Percentiles rank a stretch among this genome's conserved stretches.
Conservation (phyloP, 805 yeast genomes). For the Schizosaccharomyces octosporus region DNA sequence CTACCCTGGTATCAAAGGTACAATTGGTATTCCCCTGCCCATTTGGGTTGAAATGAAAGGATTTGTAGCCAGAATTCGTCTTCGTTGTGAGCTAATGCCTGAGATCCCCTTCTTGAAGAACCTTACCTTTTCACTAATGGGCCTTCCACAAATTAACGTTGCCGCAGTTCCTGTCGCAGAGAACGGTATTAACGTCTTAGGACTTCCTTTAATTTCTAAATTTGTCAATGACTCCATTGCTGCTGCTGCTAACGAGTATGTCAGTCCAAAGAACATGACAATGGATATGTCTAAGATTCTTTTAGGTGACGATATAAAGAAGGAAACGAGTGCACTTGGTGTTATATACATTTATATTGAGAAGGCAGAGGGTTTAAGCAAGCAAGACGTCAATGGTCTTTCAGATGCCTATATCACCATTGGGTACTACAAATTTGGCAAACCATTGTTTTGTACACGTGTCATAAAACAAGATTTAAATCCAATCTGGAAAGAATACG, state of each 20-base stretch:
- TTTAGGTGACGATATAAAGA: slow-evolving; percentile 1
- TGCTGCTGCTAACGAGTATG: slow-evolving; percentile 2
- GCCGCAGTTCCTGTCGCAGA: slow-evolving; percentile 1
- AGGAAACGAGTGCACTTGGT: slow-evolving; percentile 1
- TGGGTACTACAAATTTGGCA: neutral
- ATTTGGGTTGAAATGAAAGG: slow-evolving; percentile 2
- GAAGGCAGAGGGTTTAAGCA: neutral
- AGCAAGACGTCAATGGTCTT: neutral
- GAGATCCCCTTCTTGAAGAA: slow-evolving; percentile 2
- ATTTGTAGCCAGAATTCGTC: neutral
- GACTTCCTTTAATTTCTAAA: slow-evolving; percentile 1
- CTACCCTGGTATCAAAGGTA: slow-evolving; percentile 1
- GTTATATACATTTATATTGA: neutral
- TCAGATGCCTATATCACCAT: slow-evolving; percentile 2
- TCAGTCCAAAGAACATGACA: neutral
- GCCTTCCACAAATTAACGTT: neutral
- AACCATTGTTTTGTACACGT: slow-evolving; percentile 1
- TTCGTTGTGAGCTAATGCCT: neutral
- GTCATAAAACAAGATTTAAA: neutral
- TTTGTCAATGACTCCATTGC: neutral
- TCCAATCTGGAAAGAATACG: neutral
- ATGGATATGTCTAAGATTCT: slow-evolving; percentile 1
- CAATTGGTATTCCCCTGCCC: slow-evolving; percentile 1
- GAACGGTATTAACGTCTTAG: neutral
- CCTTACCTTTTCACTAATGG: slow-evolving; percentile 1